Evolutionary conservation across 2,329 filamentous ascomycete genomes (phyloP).

Genomic region (Aspergillus piperis): DNA sequence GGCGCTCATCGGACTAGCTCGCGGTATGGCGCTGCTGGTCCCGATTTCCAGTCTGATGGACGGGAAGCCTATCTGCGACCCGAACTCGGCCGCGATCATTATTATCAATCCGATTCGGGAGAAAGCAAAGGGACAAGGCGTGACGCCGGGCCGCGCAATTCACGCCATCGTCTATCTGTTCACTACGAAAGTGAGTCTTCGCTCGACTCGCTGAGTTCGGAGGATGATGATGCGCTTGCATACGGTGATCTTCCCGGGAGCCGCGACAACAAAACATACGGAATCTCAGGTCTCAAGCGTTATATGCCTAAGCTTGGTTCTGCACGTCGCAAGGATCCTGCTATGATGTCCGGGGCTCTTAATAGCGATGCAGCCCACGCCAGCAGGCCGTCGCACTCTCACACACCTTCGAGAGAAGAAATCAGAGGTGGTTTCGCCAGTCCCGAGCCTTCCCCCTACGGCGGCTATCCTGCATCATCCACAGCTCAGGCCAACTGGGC

Average conservation of each 20-base stretch:
- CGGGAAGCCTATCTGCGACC: slow-evolving; percentile 21
- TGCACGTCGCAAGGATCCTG: slow-evolving; percentile 8
- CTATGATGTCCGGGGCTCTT: slow-evolving; percentile 24
- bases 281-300: too few species aligned
- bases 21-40: slow-evolving; percentile 25
- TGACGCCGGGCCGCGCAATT: slow-evolving; percentile 18
- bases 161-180: slow-evolving; percentile 24
- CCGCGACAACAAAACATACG: too few species aligned
- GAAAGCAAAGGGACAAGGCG: slow-evolving; percentile 17
- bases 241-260: slow-evolving; percentile 36
- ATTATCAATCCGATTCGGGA: slow-evolving; percentile 31
- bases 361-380: slow-evolving; percentile 11
- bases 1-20: slow-evolving; percentile 22
- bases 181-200: slow-evolving; percentile 25
- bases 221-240: slow-evolving; percentile 38
- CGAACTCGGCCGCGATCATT: slow-evolving; percentile 23
- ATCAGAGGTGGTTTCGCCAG: slow-evolving; percentile 32
- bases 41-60: slow-evolving; percentile 26
- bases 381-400: slow-evolving; percentile 12
- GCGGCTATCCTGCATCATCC: slow-evolving; percentile 17
- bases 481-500: slow-evolving; percentile 36
- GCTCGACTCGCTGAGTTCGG: slow-evolving; percentile 28
- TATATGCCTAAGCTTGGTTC: slow-evolving; percentile 4
- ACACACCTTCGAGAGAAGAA: slow-evolving; percentile 17
- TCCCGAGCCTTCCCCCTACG: slow-evolving; percentile 28